Percentiles rank a stretch among this genome's conserved stretches.
Conservation (phyloP, 805 yeast species). For the Ogataea degrootiae region DNA sequence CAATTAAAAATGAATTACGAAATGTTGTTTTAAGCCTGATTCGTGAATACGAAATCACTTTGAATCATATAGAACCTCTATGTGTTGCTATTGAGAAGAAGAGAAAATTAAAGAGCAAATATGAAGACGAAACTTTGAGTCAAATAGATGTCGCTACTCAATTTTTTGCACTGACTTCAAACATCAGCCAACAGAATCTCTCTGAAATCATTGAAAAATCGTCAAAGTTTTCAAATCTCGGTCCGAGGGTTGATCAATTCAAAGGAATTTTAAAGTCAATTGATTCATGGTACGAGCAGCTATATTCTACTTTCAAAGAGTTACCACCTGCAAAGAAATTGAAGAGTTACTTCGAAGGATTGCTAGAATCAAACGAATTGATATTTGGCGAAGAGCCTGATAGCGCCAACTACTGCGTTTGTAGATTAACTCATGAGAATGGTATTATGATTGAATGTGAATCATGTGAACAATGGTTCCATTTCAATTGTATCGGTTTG, state of each 20-base stretch:
- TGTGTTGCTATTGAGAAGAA: slow-evolving; percentile 4
- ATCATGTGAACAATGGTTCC: slow-evolving; percentile 68
- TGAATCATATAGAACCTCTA: slow-evolving; percentile 20
- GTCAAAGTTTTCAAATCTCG: slow-evolving; percentile 9
- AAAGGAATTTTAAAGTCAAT: slow-evolving; percentile 5
- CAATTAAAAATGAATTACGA: slow-evolving; percentile 11
- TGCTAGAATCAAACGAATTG: slow-evolving; percentile 8
- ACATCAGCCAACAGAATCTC: slow-evolving; percentile 3
- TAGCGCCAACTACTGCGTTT: slow-evolving; percentile 46
- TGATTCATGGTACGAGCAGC: slow-evolving; percentile 13
- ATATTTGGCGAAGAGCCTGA: slow-evolving; percentile 15
- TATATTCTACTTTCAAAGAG: slow-evolving; percentile 7
- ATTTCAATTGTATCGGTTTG: slow-evolving; percentile 49
- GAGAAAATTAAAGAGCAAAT: slow-evolving; percentile 1
- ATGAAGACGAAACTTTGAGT: slow-evolving; percentile 16
- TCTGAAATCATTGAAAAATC: slow-evolving; percentile 8
- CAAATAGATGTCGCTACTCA: slow-evolving; percentile 9
- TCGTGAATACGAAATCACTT: slow-evolving; percentile 70
- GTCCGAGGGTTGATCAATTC: slow-evolving; percentile 3
- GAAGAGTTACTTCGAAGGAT: slow-evolving; percentile 7
- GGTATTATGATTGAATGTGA: slow-evolving; percentile 71
- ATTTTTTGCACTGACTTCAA: slow-evolving; percentile 5
- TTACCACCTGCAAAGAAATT: slow-evolving; percentile 13
- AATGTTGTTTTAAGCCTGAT: slow-evolving; percentile 61
- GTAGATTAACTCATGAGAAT: slow-evolving; percentile 51